Evolutionary conservation across 257 asterid genomes (phyloP).

Genomic region (Pogostemon cablin): DNA sequence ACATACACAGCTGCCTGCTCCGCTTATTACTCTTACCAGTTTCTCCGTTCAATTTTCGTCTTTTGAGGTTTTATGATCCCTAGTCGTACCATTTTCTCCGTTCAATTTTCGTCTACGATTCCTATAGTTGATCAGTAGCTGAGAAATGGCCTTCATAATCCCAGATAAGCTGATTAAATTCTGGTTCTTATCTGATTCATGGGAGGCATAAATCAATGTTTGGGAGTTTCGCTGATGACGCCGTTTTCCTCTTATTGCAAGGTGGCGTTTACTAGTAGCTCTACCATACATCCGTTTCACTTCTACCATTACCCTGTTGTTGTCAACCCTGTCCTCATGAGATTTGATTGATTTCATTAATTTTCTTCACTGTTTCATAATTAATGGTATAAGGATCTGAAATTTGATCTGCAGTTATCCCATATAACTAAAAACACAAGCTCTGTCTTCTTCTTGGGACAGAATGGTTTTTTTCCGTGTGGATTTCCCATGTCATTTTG

Average conservation of each 20-base stretch:
- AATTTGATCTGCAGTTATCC: not conserved
- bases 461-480: no score
- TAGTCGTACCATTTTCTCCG: no score
- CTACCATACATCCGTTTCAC: no score
- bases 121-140: not conserved
- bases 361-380: not conserved
- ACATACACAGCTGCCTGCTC: no score
- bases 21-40: no score
- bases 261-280: conserved; percentile 44
- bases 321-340: no score
- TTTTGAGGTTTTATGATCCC: no score
- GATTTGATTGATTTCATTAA: not conserved
- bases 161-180: conserved; percentile 59
- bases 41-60: no score
- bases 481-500: no score
- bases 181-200: conserved; percentile 82
- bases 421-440: not conserved
- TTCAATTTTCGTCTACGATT: not conserved
- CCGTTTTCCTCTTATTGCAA: conserved; percentile 39
- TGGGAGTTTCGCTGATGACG: conserved; percentile 92
- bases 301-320: not conserved
- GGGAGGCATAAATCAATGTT: conserved; percentile 70
- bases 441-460: no score
- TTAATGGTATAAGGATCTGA: not conserved
- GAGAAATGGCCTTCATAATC: conserved; percentile 71